These are phyloP conservation scores for Hawksworthiomyces lignivorus DNA, from an alignment of 2,329 filamentous ascomycete species.

Conservation along the genomic window DNA sequence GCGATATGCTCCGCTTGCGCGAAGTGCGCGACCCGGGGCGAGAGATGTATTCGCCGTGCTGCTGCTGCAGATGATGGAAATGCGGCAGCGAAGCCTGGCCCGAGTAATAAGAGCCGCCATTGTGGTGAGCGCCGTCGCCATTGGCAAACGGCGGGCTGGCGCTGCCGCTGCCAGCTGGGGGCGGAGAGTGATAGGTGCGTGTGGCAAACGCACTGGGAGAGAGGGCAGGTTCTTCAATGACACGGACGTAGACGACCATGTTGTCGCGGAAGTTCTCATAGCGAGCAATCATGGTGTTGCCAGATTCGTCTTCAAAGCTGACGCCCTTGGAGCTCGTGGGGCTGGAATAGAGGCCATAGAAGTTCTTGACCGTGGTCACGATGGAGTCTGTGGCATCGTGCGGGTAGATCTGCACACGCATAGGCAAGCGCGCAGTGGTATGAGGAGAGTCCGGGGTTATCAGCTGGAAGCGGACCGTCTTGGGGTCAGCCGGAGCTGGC, in stretches of 20 bases:
- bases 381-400: conserved; percentile 98
- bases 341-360: conserved; percentile 88
- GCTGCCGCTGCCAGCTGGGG: conserved; percentile 22
- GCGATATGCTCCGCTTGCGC: conserved; percentile 72
- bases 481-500: conserved; percentile 40
- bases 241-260: conserved; percentile 88
- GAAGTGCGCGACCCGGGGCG: conserved; percentile 64
- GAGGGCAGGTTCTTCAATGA: conserved; percentile 55
- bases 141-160: not conserved
- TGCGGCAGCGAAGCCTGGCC: conserved; percentile 33
- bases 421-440: conserved; percentile 67
- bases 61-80: conserved; percentile 16
- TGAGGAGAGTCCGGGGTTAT: conserved; percentile 61
- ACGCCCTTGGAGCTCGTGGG: conserved; percentile 65
- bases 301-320: conserved; percentile 87
- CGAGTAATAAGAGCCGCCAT: conserved; percentile 42
- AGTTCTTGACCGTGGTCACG: conserved; percentile 97
- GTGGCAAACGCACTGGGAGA: conserved; percentile 32
- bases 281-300: conserved; percentile 85
- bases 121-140: conserved; percentile 39
- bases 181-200: conserved; percentile 13
- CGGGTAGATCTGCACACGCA: conserved; percentile 84
- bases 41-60: conserved; percentile 54
- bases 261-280: conserved; percentile 93
- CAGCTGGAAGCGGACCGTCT: conserved; percentile 74